Evolutionary conservation across 306 rosid genomes (phyloP), one percentile per base, ranked within the genome.

Genomic region (Vicia sativa): DNA sequence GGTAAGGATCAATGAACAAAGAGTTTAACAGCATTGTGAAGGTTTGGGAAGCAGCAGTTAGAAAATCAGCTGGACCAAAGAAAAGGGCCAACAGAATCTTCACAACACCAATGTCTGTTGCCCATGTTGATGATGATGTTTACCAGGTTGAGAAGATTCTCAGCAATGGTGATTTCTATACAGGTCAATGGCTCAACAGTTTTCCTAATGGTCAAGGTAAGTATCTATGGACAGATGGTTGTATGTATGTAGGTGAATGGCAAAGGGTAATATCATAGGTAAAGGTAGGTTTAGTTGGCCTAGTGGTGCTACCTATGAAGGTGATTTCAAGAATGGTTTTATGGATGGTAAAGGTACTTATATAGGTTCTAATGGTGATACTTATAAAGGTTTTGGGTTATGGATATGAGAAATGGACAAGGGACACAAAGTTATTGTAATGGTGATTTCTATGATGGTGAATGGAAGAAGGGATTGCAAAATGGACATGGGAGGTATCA

Each of bases 211-310:
- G 97, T 1, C 81, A 88, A 5, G 99, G 99, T 0, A 95, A 95
- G 77, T 90, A 87, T 62, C 31, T 95, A 11, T 95, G 99, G 97
- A 81, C 78, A 29, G 99, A 95, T 79, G 99, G 99, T 15, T 90
- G 99, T 58, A 91, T 90, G 97, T 90, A 90, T 60, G 86, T 80
- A 9, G 99, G 97, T 13, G 88, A 87, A 67, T 95, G 99, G 99
- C 62, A 76, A 4, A 37, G 9, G 99, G 99, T 3, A 83, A 68
- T 44, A 79, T 87, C 13, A 52, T 59, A 37, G 97, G 96, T 2
- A 85, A 78, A 21, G 99, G 99, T 0, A 84, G 73, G 79, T 95
- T 95, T 39, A 87, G 95, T 49, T 95, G 99, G 99, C 97, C 97
- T 6, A 83, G 88, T 43, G 99, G 99, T 7, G 92, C 99, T 4